Evolutionary conservation across 257 asterid genomes (phyloP).

Genomic region (Solanum lignicaule): DNA sequence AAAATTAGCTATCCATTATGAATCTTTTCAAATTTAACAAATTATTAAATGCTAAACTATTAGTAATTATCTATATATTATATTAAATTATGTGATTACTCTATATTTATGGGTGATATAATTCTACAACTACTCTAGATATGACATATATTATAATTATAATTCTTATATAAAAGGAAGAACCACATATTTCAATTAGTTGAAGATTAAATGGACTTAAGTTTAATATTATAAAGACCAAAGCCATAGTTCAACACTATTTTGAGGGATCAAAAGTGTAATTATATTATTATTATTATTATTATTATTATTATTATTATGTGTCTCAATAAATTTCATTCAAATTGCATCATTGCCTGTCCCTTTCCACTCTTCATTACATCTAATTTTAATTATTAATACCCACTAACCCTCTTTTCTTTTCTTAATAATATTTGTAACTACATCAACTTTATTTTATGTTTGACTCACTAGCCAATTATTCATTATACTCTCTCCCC

Average conservation of each 20-base stretch:
- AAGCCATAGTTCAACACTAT: neutral
- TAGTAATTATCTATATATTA: neutral
- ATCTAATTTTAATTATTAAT: neutral
- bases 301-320: too few relatives aligned
- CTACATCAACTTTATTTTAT: neutral
- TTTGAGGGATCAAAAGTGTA: neutral
- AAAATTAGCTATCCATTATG: too few relatives aligned
- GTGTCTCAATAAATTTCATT: neutral
- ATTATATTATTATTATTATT: neutral
- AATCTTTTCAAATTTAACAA: neutral
- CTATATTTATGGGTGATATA: neutral
- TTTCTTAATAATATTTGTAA: neutral
- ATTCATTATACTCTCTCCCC: neutral
- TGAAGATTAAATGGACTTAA: neutral
- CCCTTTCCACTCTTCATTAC: neutral
- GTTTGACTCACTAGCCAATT: neutral
- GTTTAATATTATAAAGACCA: neutral
- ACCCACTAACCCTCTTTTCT: neutral
- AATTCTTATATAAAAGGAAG: neutral
- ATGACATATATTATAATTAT: neutral
- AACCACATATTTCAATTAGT: too few relatives aligned
- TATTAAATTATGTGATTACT: neutral
- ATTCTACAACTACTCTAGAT: neutral
- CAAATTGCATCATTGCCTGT: neutral
- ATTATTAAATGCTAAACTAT: neutral